Evolutionary conservation across 306 rosid species (phyloP).

Genomic region (Elaeagnus macrophylla): DNA sequence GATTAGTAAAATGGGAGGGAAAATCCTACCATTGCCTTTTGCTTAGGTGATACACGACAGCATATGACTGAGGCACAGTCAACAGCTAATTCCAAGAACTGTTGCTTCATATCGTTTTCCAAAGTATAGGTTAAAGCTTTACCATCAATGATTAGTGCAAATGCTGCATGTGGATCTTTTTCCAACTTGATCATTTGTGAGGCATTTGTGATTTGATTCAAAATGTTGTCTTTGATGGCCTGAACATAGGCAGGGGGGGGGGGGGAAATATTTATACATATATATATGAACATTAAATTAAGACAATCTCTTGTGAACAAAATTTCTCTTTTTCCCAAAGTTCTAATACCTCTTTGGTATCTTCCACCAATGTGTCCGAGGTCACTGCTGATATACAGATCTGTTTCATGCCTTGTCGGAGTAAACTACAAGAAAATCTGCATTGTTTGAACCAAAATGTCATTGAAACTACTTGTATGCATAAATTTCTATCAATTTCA

Average conservation of each 20-base stretch:
- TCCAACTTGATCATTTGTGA: slow-evolving; percentile 82
- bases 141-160: slow-evolving; percentile 89
- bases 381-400: slow-evolving; percentile 49
- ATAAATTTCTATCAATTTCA: neutral
- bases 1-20: neutral
- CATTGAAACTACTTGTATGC: neutral
- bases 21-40: slow-evolving; percentile 80
- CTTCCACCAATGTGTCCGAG: slow-evolving; percentile 41
- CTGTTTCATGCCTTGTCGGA: slow-evolving; percentile 97
- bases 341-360: slow-evolving; percentile 62
- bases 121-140: slow-evolving; percentile 76
- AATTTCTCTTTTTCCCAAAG: slow-evolving; percentile 17
- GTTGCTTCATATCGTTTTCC: slow-evolving; percentile 74
- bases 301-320: slow-evolving; percentile 28
- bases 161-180: slow-evolving; percentile 99
- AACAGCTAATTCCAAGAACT: slow-evolving; percentile 82
- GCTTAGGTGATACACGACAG: slow-evolving; percentile 96
- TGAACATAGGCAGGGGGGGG: slow-evolving; percentile 33
- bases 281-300: slow-evolving; percentile 37
- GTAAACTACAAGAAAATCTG: slow-evolving; percentile 97
- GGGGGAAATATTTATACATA: no score
- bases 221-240: slow-evolving; percentile 72
- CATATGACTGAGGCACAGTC: slow-evolving; percentile 97
- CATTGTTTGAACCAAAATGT: slow-evolving; percentile 15
- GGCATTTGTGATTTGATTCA: slow-evolving; percentile 79